Conservation (phyloP, 2,329 filamentous ascomycete genomes). For the Bisporella sp. region DNA sequence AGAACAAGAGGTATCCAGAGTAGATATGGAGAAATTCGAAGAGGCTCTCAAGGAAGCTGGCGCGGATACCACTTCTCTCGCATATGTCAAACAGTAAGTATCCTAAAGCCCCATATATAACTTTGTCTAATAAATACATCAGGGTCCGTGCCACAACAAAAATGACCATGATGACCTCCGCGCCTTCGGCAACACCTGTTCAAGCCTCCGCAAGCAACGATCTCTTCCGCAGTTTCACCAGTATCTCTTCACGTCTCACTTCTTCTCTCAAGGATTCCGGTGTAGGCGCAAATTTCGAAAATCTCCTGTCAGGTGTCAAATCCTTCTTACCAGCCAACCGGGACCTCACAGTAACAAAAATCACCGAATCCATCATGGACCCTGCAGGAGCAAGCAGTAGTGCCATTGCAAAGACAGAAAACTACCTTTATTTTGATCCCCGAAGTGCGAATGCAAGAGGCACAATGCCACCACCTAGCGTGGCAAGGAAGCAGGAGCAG, state of each 20-base stretch:
- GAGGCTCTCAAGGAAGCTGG: slow-evolving; percentile 72
- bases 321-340: slow-evolving; percentile 96
- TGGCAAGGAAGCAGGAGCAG: slow-evolving; percentile 38
- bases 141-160: slow-evolving; percentile 83
- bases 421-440: slow-evolving; percentile 96
- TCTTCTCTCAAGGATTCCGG: slow-evolving; percentile 88
- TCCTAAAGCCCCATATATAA: not conserved
- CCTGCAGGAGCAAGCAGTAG: slow-evolving; percentile 82
- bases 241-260: slow-evolving; percentile 83
- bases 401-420: slow-evolving; percentile 92
- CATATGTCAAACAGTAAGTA: slow-evolving; percentile 78
- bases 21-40: slow-evolving; percentile 81
- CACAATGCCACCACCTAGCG: slow-evolving; percentile 76
- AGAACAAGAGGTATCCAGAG: slow-evolving; percentile 76
- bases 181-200: slow-evolving; percentile 54
- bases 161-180: slow-evolving; percentile 95
- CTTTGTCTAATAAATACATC: not conserved
- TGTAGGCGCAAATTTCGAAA: slow-evolving; percentile 84
- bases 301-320: slow-evolving; percentile 90
- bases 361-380: slow-evolving; percentile 97
- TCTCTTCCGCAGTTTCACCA: slow-evolving; percentile 88
- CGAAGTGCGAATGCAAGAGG: slow-evolving; percentile 88
- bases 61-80: slow-evolving; percentile 67
- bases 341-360: slow-evolving; percentile 94
- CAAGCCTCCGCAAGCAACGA: slow-evolving; percentile 58